phyloP scores from a whole-genome alignment of 2,329 filamentous ascomycete species.

The Trichoderma hamatum region DNA sequence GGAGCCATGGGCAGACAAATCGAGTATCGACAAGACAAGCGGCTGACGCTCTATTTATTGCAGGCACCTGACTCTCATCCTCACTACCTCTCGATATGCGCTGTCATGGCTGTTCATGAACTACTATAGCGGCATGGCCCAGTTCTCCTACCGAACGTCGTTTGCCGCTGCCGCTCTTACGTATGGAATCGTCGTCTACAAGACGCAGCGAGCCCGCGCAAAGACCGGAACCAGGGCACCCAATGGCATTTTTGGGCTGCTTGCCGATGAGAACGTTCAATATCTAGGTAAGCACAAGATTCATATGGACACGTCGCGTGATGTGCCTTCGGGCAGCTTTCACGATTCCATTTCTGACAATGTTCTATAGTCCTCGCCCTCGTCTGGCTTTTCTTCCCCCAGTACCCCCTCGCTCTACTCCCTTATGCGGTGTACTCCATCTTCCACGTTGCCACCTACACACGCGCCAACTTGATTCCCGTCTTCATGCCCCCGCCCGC shows the following conservation, averaged over 20 bases:
- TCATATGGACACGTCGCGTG: not conserved
- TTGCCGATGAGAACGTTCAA: constrained; percentile 94
- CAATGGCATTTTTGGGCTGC: constrained; percentile 64
- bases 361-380: constrained; percentile 75
- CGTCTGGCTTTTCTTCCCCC: constrained; percentile 89
- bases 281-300: constrained; percentile 75
- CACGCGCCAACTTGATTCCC: constrained; percentile 89
- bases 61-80: constrained; percentile 84
- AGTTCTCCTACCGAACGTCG: constrained; percentile 84
- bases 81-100: constrained; percentile 79
- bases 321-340: not conserved
- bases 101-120: constrained; percentile 90
- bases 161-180: constrained; percentile 89
- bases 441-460: constrained; percentile 98
- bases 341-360: not conserved
- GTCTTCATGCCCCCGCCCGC: constrained; percentile 72
- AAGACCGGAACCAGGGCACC: constrained; percentile 69
- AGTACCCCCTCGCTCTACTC: constrained; percentile 86
- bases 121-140: constrained; percentile 75
- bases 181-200: constrained; percentile 98
- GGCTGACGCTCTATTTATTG: not conserved
- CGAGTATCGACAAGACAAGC: not conserved
- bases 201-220: constrained; percentile 85
- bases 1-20: not conserved
- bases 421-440: constrained; percentile 96